A percentile compares a stretch with the other conserved stretches of the same genome.
Conservation (phyloP, 306 rosid species). For the Carpinus fangiana region DNA sequence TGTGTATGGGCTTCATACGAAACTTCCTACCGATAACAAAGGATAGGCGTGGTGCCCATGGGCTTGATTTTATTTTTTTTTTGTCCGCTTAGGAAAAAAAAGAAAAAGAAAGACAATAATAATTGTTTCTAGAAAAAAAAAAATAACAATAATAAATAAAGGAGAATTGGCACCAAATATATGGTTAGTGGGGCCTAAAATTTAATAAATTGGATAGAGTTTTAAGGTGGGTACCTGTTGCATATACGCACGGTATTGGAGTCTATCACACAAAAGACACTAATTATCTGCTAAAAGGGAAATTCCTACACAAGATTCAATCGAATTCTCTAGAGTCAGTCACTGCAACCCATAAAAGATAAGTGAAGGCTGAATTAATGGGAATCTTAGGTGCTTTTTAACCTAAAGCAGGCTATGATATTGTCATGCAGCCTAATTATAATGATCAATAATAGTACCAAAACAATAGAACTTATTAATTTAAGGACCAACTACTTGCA, state of each 20-base stretch:
- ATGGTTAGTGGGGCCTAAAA: background rate
- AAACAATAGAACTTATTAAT: background rate
- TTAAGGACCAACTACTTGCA: background rate
- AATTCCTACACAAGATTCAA: too few relatives aligned
- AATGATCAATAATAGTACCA: background rate
- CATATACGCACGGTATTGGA: too few relatives aligned
- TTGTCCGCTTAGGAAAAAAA: too few relatives aligned
- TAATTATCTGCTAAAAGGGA: too few relatives aligned
- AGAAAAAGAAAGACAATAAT: too few relatives aligned
- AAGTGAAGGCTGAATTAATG: too few relatives aligned
- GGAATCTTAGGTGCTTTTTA: conserved; percentile 1
- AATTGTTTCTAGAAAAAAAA: too few relatives aligned
- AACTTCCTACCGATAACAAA: background rate
- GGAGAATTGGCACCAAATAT: background rate
- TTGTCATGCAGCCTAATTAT: background rate
- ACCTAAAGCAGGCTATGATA: background rate
- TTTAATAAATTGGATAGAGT: background rate
- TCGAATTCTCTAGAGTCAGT: too few relatives aligned
- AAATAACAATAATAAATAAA: too few relatives aligned
- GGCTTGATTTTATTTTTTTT: background rate
- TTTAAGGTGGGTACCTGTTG: too few relatives aligned
- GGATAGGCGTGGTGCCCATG: background rate
- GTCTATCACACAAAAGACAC: too few relatives aligned
- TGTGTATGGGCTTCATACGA: background rate
- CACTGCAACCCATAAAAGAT: too few relatives aligned